These are phyloP conservation scores for Claviceps capensis DNA, from an alignment of 2,329 filamentous ascomycete species.

Conservation along the genomic window DNA sequence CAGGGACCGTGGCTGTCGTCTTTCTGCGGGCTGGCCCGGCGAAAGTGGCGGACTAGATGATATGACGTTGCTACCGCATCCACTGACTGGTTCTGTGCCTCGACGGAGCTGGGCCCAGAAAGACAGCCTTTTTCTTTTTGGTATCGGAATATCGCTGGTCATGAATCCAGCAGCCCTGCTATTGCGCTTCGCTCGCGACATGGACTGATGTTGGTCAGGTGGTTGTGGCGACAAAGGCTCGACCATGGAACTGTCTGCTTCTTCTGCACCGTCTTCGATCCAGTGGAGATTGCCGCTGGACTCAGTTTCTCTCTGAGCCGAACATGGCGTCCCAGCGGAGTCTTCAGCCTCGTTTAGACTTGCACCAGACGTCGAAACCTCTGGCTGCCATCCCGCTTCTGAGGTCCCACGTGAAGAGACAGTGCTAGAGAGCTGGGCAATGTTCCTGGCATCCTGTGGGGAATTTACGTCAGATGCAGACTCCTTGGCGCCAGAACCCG, in stretches of 20 bases:
- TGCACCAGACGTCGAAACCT: neutral
- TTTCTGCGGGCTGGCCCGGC: neutral
- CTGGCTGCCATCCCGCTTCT: neutral
- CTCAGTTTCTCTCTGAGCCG: neutral
- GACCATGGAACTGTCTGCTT: neutral
- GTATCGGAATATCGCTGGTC: neutral
- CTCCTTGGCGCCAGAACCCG: neutral
- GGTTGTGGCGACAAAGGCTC: neutral
- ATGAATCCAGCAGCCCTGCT: neutral
- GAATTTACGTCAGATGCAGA: neutral
- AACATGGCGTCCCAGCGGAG: neutral
- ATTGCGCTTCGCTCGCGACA: neutral
- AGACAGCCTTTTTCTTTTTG: neutral
- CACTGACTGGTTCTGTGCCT: neutral
- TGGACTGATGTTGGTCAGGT: neutral
- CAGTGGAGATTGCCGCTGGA: neutral
- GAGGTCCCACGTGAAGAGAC: neutral
- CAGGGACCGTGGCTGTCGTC: neutral
- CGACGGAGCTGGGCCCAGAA: slow-evolving; percentile 1
- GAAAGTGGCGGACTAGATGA: neutral
- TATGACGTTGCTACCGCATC: neutral
- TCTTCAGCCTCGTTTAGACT: neutral
- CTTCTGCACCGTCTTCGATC: neutral
- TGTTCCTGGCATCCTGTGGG: neutral
- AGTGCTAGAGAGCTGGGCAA: neutral